A percentile compares a stretch with the other conserved stretches of the same genome.
Evolutionary conservation across 768 basidiomycete species (phyloP).

Genomic region (Leucosporidium creatinivorum): DNA sequence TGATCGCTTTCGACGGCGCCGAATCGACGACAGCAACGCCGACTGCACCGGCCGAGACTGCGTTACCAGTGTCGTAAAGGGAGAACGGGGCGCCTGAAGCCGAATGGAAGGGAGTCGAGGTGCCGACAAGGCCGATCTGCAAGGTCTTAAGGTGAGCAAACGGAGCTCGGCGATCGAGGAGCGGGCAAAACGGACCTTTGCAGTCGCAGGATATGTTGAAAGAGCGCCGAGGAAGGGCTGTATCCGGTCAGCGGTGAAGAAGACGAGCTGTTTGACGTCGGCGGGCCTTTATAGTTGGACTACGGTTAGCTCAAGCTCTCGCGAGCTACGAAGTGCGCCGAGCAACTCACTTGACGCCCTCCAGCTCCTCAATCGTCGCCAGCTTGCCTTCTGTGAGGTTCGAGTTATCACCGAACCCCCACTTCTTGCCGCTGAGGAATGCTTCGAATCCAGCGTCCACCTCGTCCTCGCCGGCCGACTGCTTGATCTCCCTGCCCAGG

Average conservation of each 20-base stretch:
- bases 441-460: slow-evolving; percentile 16
- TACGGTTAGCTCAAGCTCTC: neutral
- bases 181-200: slow-evolving; percentile 3
- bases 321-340: neutral
- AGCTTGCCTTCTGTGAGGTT: neutral
- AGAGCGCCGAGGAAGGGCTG: slow-evolving; percentile 24
- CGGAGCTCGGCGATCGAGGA: neutral
- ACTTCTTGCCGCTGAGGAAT: slow-evolving; percentile 25
- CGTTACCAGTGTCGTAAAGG: slow-evolving; percentile 10
- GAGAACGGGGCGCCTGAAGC: slow-evolving; percentile 4
- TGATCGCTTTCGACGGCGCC: neutral
- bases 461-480: neutral
- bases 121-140: slow-evolving; percentile 24
- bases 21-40: slow-evolving; percentile 20
- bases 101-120: slow-evolving; percentile 27
- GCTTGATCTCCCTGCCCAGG: slow-evolving; percentile 25
- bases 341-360: slow-evolving; percentile 9
- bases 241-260: slow-evolving; percentile 23
- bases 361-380: slow-evolving; percentile 8
- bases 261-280: slow-evolving; percentile 18
- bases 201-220: slow-evolving; percentile 1
- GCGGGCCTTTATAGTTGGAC: neutral
- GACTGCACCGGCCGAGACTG: slow-evolving; percentile 8
- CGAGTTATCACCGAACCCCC: slow-evolving; percentile 22
- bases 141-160: neutral